These are phyloP conservation scores for Phellopilus nigrolimitatus DNA, from an alignment of 1,284 basidiomycete genomes.

Conservation along the genomic window DNA sequence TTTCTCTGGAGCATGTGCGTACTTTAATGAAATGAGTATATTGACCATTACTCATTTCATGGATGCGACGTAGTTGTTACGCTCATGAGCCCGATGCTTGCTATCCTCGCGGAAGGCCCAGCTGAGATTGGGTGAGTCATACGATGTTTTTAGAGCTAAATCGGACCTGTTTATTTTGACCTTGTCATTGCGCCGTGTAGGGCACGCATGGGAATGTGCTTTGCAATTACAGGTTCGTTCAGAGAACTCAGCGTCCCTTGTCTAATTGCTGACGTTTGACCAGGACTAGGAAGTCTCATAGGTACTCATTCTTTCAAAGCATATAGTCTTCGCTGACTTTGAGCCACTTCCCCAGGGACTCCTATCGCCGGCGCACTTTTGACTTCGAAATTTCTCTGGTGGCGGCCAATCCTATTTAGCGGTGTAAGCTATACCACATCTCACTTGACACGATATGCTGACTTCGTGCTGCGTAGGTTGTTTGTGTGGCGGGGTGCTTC, in stretches of 20 bases:
- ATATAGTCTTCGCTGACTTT: not conserved
- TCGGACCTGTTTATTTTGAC: not conserved
- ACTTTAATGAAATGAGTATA: not conserved
- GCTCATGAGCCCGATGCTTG: conserved; percentile 16
- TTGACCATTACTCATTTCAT: not conserved
- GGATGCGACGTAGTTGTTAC: conserved; percentile 13
- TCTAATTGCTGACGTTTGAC: not conserved
- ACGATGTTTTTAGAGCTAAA: not conserved
- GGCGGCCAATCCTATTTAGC: conserved; percentile 17
- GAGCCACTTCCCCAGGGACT: conserved; percentile 2
- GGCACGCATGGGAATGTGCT: conserved; percentile 17
- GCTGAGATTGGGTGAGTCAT: conserved; percentile 16
- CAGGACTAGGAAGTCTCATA: conserved; percentile 15
- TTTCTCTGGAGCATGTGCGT: conserved; percentile 23
- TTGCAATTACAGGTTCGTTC: conserved; percentile 16
- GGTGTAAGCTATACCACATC: conserved; percentile 13
- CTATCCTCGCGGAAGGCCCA: conserved; percentile 7
- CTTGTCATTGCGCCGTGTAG: not conserved
- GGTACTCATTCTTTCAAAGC: not conserved
- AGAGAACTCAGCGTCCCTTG: not conserved
- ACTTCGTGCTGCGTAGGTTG: not conserved
- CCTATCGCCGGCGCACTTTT: conserved; percentile 18
- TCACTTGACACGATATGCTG: not conserved
- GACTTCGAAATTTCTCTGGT: conserved; percentile 14
- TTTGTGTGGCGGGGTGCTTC: not conserved